Conservation (phyloP, 768 basidiomycete species). For the Suillus discolor region DNA sequence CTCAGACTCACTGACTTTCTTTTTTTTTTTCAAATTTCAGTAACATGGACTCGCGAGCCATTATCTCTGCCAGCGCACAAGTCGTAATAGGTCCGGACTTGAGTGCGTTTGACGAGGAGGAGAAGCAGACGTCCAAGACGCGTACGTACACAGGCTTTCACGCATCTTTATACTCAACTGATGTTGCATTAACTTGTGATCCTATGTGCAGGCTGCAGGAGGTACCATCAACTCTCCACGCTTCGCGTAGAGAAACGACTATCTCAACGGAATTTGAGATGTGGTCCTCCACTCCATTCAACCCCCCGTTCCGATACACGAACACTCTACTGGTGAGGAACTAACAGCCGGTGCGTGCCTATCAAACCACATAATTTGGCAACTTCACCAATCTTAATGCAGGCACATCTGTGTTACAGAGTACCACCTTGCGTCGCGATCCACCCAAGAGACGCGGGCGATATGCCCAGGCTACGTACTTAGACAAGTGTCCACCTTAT, state of each 20-base stretch:
- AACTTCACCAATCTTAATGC: not conserved
- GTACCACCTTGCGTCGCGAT: slow-evolving; percentile 4
- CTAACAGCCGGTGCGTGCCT: not conserved
- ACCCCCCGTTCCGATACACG: not conserved
- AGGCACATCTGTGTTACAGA: slow-evolving; percentile 1
- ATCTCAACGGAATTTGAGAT: not conserved
- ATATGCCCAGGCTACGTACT: slow-evolving; percentile 50
- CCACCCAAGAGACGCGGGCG: slow-evolving; percentile 59
- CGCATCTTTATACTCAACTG: not conserved
- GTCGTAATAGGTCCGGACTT: too few species aligned
- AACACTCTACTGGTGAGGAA: not conserved
- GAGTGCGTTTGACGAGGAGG: slow-evolving; percentile 3
- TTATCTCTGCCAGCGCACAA: too few species aligned
- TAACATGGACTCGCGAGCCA: too few species aligned
- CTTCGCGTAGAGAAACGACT: not conserved
- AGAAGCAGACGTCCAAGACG: slow-evolving; percentile 2
- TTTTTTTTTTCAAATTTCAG: too few species aligned
- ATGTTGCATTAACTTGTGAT: not conserved
- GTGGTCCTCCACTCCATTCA: too few species aligned
- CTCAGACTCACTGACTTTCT: too few species aligned
- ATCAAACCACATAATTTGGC: not conserved
- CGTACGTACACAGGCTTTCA: not conserved
- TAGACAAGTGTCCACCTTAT: slow-evolving; percentile 79
- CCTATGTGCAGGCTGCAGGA: not conserved
- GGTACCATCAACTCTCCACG: not conserved